Conservation (phyloP, 2,329 filamentous ascomycete genomes). For the Colletotrichum sansevieriae region DNA sequence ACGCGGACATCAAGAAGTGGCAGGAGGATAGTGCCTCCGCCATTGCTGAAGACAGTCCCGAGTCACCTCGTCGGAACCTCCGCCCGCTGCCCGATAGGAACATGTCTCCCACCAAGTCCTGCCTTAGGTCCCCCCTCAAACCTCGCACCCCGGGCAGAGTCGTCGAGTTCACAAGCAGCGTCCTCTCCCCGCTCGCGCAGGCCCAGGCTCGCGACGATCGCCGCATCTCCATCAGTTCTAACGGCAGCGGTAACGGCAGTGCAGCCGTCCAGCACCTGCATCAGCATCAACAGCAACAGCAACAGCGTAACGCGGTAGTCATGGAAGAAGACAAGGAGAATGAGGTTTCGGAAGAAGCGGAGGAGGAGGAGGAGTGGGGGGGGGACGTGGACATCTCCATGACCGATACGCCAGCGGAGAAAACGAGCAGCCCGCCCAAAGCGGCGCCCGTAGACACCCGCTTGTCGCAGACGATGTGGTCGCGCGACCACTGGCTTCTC, state of each 20-base stretch:
- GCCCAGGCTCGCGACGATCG: constrained; percentile 45
- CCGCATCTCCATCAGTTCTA: constrained; percentile 25
- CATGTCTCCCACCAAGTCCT: constrained; percentile 70
- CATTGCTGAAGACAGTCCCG: constrained; percentile 54
- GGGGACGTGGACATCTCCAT: constrained; percentile 34
- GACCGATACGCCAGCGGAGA: constrained; percentile 28
- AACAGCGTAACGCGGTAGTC: constrained; percentile 19
- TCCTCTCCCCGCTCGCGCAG: constrained; percentile 60
- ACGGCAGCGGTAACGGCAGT: constrained; percentile 23
- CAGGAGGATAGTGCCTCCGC: constrained; percentile 55
- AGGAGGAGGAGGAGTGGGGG: constrained; percentile 47
- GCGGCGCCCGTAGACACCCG: constrained; percentile 3
- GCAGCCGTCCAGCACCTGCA: constrained; percentile 8
- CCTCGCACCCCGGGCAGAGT: constrained; percentile 69
- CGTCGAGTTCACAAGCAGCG: constrained; percentile 69
- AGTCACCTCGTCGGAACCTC: constrained; percentile 53
- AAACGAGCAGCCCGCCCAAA: neutral
- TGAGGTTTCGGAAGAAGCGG: constrained; percentile 44
- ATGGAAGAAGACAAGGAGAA: constrained; percentile 51
- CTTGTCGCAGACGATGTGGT: constrained; percentile 61
- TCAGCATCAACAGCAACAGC: neutral
- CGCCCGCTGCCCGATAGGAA: constrained; percentile 63
- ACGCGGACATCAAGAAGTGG: constrained; percentile 58
- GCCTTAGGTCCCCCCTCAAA: constrained; percentile 68
- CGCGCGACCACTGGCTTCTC: constrained; percentile 65